Evolutionary conservation across 139 green algal species (phyloP), one percentile per base, ranked within the genome.

Genomic region (Parachlorella kessleri): DNA sequence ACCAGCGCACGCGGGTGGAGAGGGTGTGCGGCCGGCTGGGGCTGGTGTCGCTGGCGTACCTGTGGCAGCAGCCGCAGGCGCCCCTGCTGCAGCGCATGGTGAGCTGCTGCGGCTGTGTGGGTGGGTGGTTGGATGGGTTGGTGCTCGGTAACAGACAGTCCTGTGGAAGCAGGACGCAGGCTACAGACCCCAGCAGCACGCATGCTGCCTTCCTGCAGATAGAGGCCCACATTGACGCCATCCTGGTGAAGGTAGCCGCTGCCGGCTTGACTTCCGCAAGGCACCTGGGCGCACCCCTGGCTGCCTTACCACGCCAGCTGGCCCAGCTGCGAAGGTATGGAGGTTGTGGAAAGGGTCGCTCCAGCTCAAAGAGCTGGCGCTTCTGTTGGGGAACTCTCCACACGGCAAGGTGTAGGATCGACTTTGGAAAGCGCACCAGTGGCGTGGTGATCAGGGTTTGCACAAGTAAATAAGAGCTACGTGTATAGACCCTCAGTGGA

Each of bases 1-100:
- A 99, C 88, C 97, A 99, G 88, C 88, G 97, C 28, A 84, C 97
- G 66, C 88, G 97, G 14, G 96, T 99, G 59, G 97, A 99, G 84
- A 87, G 87, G 9, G 86, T 98, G 72, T 98, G 93, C 65, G 72
- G 74, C 3, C 86, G 94, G 0, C 84, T 98, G 41, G 89, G 90
- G 48, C 85, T 99, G 41, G 88, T 94, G 35, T 97, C 95, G 1
- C 89, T 99, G 38, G 91, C 93, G 28, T 95, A 91, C 77, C 81
- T 99, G 66, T 99, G 96, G 96, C 91, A 93, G 70, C 85, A 92
- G 80, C 89, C 92, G 3, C 96, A 99, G 84, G 73, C 77, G 0
- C 2, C 33, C 48, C 89, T 99, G 48, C 86, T 99, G 40, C 65
- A 81, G 39, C 30, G 75, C 37, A 92, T 92, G 88, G 42, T 65